Evolutionary conservation across 371 early-diverging fungal genomes (phyloP).

Genomic region (Syncephalastrum contaminatum): DNA sequence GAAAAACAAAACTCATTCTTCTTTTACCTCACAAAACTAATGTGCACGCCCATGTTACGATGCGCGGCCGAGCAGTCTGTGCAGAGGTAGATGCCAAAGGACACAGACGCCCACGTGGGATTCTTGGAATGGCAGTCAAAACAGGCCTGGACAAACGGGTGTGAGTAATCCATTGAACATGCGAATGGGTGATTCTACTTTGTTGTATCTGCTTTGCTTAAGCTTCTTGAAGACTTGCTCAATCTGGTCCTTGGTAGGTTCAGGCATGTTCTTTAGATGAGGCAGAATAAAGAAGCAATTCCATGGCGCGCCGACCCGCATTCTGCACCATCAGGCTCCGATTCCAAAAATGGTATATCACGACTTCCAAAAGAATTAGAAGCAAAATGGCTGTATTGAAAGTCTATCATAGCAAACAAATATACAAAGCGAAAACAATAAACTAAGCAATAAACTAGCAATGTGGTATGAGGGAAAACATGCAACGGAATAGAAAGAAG

Average conservation of each 20-base stretch:
- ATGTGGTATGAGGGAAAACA: too few relatives aligned
- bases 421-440: too few relatives aligned
- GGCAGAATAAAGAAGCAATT: too few relatives aligned
- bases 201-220: constrained; percentile 75
- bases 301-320: too few relatives aligned
- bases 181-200: constrained; percentile 48
- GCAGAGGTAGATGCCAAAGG: constrained; percentile 97
- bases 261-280: constrained; percentile 34
- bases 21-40: constrained; percentile 90
- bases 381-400: too few relatives aligned
- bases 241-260: constrained; percentile 76
- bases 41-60: constrained; percentile 94
- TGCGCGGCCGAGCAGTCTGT: constrained; percentile 97
- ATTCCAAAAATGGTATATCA: too few relatives aligned
- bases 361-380: too few relatives aligned
- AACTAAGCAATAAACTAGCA: too few relatives aligned
- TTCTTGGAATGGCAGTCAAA: constrained; percentile 97
- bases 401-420: too few relatives aligned
- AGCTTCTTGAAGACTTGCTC: constrained; percentile 78
- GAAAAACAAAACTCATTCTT: background rate
- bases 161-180: background rate
- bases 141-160: constrained; percentile 69
- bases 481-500: too few relatives aligned
- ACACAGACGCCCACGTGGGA: constrained; percentile 97
- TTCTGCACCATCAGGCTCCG: too few relatives aligned